phyloP scores from a whole-genome alignment of 305 asterid species.

The Fraxinus greggii region DNA sequence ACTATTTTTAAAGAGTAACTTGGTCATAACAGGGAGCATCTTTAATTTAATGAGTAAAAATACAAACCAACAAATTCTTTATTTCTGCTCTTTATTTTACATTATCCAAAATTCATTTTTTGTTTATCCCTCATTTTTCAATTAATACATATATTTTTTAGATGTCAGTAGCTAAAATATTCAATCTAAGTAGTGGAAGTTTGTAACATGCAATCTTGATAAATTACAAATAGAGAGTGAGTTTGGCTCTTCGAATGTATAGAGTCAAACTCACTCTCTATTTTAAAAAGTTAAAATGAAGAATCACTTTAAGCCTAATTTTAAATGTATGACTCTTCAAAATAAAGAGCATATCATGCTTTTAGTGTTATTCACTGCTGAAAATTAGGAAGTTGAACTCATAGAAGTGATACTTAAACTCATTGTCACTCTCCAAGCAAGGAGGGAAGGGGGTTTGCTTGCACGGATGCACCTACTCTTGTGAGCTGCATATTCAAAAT shows the following conservation, averaged over 20 bases:
- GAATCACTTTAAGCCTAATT: not conserved
- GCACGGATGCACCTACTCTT: not conserved
- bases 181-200: not conserved
- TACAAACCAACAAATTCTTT: not conserved
- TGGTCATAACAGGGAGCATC: not conserved
- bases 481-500: no score
- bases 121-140: not conserved
- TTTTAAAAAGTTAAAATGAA: no score
- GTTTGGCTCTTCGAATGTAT: not conserved
- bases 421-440: not conserved
- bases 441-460: not conserved
- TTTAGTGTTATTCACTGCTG: not conserved
- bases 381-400: not conserved
- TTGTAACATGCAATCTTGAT: not conserved
- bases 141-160: no score
- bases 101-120: not conserved
- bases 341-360: no score
- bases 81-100: not conserved
- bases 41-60: no score
- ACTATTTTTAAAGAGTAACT: not conserved
- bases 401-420: not conserved
- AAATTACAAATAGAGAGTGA: not conserved
- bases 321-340: no score
- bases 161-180: not conserved
- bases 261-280: not conserved